Percentiles rank a stretch among this genome's conserved stretches.
These are phyloP conservation scores for Martensiomyces pterosporus DNA, from an alignment of 192 early-diverging fungal species.

Conservation along the genomic window DNA sequence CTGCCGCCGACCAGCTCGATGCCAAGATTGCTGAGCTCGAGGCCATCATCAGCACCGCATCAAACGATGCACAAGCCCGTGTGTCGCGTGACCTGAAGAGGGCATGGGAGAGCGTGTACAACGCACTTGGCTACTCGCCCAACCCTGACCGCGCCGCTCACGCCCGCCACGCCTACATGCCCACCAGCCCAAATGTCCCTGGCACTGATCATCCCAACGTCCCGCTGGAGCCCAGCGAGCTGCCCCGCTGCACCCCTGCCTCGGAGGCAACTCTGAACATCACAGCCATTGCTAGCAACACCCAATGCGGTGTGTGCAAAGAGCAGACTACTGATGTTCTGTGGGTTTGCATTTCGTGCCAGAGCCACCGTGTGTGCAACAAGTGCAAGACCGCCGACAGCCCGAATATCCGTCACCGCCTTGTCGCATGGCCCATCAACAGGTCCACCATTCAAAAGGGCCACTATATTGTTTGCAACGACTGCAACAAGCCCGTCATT, in stretches of 20 bases:
- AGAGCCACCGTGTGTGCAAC: constrained; percentile 35
- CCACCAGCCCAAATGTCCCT: background rate
- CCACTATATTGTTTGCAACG: constrained; percentile 55
- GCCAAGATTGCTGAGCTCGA: constrained; percentile 44
- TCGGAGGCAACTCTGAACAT: background rate
- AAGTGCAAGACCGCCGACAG: constrained; percentile 16
- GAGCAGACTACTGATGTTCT: constrained; percentile 21
- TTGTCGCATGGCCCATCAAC: constrained; percentile 38
- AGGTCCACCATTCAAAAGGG: constrained; percentile 12
- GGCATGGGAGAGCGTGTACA: constrained; percentile 45
- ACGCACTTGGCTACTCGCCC: constrained; percentile 36
- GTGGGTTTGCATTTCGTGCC: constrained; percentile 33
- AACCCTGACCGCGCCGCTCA: too few relatives aligned
- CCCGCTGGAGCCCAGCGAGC: constrained; percentile 28
- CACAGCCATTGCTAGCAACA: background rate
- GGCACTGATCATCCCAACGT: constrained; percentile 9
- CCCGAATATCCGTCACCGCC: constrained; percentile 1
- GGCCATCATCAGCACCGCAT: constrained; percentile 21
- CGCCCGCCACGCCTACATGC: background rate
- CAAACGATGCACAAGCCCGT: constrained; percentile 39
- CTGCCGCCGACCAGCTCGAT: constrained; percentile 38
- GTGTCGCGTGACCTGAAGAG: constrained; percentile 41
- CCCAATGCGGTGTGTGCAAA: constrained; percentile 15
- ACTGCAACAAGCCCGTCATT: constrained; percentile 47
- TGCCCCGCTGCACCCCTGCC: background rate